These are phyloP conservation scores for Leishmania tarentolae DNA, from an alignment of 208 protist genomes.

Conservation along the genomic window DNA sequence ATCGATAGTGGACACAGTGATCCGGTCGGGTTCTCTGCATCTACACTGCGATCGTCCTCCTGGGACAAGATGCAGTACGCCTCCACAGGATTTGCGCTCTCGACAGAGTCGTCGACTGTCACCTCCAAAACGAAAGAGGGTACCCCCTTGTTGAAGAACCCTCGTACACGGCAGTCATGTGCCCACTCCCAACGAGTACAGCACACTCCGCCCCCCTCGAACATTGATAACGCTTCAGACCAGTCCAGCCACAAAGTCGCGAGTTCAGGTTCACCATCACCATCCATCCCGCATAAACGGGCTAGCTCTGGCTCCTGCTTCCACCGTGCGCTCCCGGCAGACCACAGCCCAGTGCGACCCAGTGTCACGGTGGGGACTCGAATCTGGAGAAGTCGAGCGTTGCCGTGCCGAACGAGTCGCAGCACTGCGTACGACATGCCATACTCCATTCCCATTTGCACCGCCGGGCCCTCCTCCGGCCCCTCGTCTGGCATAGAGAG, in stretches of 20 bases:
- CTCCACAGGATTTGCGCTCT: conserved; percentile 27
- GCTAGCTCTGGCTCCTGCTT: conserved; percentile 34
- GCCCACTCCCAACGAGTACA: conserved; percentile 29
- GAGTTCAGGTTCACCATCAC: conserved; percentile 6
- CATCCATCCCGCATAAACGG: conserved; percentile 31
- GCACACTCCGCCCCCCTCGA: conserved; percentile 65
- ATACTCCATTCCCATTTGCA: conserved; percentile 32
- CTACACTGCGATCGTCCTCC: conserved; percentile 60
- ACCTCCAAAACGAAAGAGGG: conserved; percentile 57
- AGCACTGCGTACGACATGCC: conserved; percentile 56
- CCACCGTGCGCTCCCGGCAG: conserved; percentile 37
- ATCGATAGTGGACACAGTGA: conserved; percentile 47
- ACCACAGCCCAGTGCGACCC: conserved; percentile 38
- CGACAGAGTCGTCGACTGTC: conserved; percentile 5
- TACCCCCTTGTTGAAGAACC: conserved; percentile 42
- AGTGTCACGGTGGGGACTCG: conserved; percentile 31
- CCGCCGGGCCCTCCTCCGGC: conserved; percentile 4
- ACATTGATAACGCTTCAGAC: conserved; percentile 49
- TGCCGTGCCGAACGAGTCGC: conserved; percentile 30
- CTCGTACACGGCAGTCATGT: conserved; percentile 56
- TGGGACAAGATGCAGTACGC: conserved; percentile 55
- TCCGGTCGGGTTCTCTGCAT: conserved; percentile 32
- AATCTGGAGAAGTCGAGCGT: conserved; percentile 38
- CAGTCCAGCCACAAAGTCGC: conserved; percentile 59
- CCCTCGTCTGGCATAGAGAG: conserved; percentile 49